These are phyloP conservation scores for Striga asiatica DNA, from an alignment of 257 asterid species.

Conservation along the genomic window DNA sequence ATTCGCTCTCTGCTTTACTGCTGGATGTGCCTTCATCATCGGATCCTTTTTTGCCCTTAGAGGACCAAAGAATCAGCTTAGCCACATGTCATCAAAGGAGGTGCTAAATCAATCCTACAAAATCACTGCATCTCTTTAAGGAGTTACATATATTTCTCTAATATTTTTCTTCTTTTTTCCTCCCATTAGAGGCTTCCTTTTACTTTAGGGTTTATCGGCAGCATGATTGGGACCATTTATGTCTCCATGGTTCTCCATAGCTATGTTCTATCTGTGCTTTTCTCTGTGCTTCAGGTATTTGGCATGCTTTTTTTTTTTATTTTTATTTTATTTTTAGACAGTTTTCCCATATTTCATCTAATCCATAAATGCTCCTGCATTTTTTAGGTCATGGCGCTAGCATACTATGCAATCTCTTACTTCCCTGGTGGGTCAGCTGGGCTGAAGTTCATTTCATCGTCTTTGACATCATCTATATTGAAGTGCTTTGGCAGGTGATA, in stretches of 20 bases:
- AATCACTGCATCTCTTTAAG: not conserved
- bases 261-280: conserved; percentile 76
- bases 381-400: conserved; percentile 73
- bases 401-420: conserved; percentile 80
- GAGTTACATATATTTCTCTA: conserved; percentile 16
- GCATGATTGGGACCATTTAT: conserved; percentile 86
- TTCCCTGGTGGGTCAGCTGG: conserved; percentile 96
- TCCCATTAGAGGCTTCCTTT: conserved; percentile 81
- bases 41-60: conserved; percentile 90
- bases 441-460: conserved; percentile 71
- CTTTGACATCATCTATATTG: conserved; percentile 52
- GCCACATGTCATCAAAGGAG: conserved; percentile 85
- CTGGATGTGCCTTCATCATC: conserved; percentile 68
- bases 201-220: conserved; percentile 74
- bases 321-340: not conserved
- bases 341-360: no score
- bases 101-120: conserved; percentile 23
- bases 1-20: conserved; percentile 80
- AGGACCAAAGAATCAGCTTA: conserved; percentile 75
- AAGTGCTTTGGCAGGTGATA: conserved; percentile 76
- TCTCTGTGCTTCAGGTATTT: conserved; percentile 80
- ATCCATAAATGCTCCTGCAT: conserved; percentile 3
- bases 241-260: conserved; percentile 96
- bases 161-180: conserved; percentile 9
- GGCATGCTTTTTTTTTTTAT: not conserved